Evolutionary conservation across 306 rosid species (phyloP), one percentile per base, ranked within the genome.

Genomic region (Cicer chorassanicum): DNA sequence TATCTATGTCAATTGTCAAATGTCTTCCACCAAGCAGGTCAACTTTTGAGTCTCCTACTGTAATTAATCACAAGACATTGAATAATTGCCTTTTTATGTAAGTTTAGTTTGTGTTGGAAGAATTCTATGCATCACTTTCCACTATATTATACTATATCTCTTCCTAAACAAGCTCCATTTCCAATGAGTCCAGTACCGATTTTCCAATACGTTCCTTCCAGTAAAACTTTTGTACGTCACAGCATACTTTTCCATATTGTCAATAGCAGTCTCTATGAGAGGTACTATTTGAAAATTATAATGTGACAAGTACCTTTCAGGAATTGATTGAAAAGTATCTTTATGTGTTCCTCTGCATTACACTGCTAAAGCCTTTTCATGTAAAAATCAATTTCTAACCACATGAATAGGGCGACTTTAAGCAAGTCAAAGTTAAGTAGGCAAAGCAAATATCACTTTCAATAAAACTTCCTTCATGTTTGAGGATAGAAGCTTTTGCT

Each of bases 311-410:
- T 62, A 65, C 18, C 55, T 19, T 65, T 65, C 71, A 43, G 10
- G 54, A 18, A 2, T 42, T 18, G 53, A 44, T 11, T 10, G 71
- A 19, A 65, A 44, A 65, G 1, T 62, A 59, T 64, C 19, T 40
- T 18, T 40, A 41, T 60, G 68, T 29, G 7, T 54, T 9, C 10
- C 44, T 60, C 19, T 36, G 65, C 18, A 40, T 62, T 62, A 39
- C 46, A n/a, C 68, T 62, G 21, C 68, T 46, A 21, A 39, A n/a
- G 39, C 13, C 6, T 14, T 39, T 40, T 39, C 29, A 14, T 43
- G 71, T 21, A 65, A 65, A 40, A 42, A 40, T 11, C 39, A 42
- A 6, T 65, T 44, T 65, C 71, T 43, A 16, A 42, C 71, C 16
- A 19, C 54, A 43, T 21, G n/a, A 63, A 14, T 63, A 49, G 9